phyloP scores from a whole-genome alignment of 2,329 filamentous ascomycete genomes.

The Colletotrichum chlorophyti region DNA sequence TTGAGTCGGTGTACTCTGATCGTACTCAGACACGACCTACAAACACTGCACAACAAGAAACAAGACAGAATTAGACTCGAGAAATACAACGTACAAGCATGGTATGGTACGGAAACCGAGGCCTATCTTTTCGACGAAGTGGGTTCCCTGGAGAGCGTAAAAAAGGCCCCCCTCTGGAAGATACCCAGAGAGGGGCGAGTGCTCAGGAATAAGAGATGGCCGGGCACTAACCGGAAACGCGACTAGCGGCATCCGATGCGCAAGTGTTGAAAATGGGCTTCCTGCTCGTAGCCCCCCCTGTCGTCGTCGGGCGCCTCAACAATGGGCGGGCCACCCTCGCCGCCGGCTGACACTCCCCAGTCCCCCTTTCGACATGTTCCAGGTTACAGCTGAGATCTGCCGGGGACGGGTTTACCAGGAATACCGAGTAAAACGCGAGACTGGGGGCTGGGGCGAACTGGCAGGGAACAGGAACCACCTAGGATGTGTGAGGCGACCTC shows the following conservation, averaged over 20 bases:
- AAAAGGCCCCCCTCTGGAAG: no score
- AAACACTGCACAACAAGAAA: neutral
- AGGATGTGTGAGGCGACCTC: neutral
- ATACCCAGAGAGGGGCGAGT: constrained; percentile 6
- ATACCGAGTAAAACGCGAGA: constrained; percentile 24
- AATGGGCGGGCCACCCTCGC: constrained; percentile 16
- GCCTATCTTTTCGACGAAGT: no score
- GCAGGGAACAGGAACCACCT: neutral
- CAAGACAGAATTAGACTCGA: no score
- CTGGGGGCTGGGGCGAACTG: neutral
- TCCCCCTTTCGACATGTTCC: no score
- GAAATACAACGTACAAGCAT: no score
- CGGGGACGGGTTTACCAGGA: constrained; percentile 27
- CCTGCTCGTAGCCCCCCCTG: constrained; percentile 5
- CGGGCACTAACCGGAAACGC: constrained; percentile 8
- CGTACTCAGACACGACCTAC: no score
- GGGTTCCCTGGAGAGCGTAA: constrained; percentile 19
- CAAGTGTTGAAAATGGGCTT: constrained; percentile 24
- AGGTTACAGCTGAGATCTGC: constrained; percentile 25
- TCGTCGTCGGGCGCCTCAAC: constrained; percentile 16
- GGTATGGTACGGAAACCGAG: no score
- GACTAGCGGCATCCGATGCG: constrained; percentile 16
- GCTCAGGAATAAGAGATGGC: neutral
- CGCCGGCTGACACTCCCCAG: no score
- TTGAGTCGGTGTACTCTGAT: no score